These are phyloP conservation scores for Saccharomycopsis sp. DNA, from an alignment of 805 yeast species.

Conservation along the genomic window DNA sequence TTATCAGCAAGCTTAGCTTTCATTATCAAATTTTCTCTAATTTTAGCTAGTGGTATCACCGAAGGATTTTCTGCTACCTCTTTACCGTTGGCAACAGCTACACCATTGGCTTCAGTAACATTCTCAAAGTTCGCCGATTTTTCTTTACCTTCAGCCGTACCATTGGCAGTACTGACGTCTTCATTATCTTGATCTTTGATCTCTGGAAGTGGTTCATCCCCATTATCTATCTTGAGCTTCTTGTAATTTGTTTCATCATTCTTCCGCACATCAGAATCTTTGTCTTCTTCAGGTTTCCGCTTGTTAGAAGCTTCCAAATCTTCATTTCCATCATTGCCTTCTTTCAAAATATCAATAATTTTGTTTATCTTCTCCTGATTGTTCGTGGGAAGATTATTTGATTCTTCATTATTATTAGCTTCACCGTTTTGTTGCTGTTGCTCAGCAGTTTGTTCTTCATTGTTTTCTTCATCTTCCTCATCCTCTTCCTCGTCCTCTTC, in stretches of 20 bases:
- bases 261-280: constrained; percentile 21
- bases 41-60: constrained; percentile 19
- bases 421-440: constrained; percentile 20
- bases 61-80: constrained; percentile 27
- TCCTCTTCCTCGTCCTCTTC: constrained; percentile 28
- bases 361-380: neutral
- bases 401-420: constrained; percentile 23
- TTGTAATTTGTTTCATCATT: constrained; percentile 23
- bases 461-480: constrained; percentile 22
- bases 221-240: constrained; percentile 25
- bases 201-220: constrained; percentile 24
- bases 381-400: neutral
- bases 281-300: constrained; percentile 23
- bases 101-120: constrained; percentile 22
- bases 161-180: constrained; percentile 12
- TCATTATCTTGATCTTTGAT: constrained; percentile 23
- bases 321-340: constrained; percentile 24
- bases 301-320: constrained; percentile 15
- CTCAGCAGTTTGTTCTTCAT: constrained; percentile 23
- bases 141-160: neutral
- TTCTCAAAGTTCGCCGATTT: constrained; percentile 19
- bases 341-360: constrained; percentile 23
- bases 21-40: constrained; percentile 30
- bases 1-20: constrained; percentile 46
- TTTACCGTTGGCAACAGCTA: constrained; percentile 24